Conservation (phyloP, 441 rosid species). For the Gossypium schwendimanii region DNA sequence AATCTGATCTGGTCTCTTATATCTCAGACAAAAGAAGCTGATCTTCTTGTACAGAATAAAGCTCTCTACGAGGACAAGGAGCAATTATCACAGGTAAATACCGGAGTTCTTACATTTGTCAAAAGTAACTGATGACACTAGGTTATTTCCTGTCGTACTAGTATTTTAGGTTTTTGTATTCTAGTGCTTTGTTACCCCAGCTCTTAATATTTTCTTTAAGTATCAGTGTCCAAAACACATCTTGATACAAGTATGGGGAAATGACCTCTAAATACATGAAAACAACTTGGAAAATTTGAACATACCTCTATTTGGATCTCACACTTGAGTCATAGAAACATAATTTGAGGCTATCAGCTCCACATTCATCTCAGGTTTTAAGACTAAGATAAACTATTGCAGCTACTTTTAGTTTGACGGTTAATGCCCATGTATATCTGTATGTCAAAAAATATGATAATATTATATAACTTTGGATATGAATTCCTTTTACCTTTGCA, state of each 20-base stretch:
- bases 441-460: neutral
- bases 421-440: neutral
- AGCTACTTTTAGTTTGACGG: neutral
- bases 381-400: neutral
- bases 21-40: constrained; percentile 76
- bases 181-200: too few relatives aligned
- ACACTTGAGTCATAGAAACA: too few relatives aligned
- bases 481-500: constrained; percentile 28
- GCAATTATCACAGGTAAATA: constrained; percentile 71
- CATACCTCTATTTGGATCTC: too few relatives aligned
- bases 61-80: constrained; percentile 70
- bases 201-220: too few relatives aligned
- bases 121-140: neutral
- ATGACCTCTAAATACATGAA: too few relatives aligned
- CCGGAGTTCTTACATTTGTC: constrained; percentile 2
- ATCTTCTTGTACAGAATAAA: constrained; percentile 79
- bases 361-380: neutral
- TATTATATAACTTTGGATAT: neutral
- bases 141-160: neutral
- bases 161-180: neutral
- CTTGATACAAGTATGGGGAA: too few relatives aligned
- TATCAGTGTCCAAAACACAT: too few relatives aligned
- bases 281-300: too few relatives aligned
- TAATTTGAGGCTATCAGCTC: neutral
- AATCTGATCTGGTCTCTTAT: constrained; percentile 20